A percentile compares a stretch with the other conserved stretches of the same genome.
Evolutionary conservation across 345 rosid genomes (phyloP).

Genomic region (Eucalyptus victrix): DNA sequence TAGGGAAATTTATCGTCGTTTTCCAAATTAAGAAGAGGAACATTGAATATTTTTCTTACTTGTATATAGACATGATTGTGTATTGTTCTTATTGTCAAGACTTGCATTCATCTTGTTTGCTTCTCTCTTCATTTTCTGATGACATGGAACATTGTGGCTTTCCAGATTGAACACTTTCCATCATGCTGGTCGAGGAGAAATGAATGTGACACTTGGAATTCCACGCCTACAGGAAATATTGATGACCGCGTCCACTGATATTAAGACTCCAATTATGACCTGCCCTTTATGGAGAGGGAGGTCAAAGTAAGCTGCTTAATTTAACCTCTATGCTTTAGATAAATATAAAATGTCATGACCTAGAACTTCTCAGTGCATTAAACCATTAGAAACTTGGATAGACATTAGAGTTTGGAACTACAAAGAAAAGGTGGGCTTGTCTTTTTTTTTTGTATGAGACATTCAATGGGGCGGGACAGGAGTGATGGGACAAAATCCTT

Average conservation of each 20-base stretch:
- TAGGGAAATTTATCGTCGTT: background rate
- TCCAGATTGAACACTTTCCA: slow-evolving; percentile 93
- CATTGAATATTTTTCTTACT: background rate
- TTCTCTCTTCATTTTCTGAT: background rate
- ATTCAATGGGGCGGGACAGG: background rate
- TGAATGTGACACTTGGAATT: slow-evolving; percentile 96
- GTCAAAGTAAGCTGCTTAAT: slow-evolving; percentile 40
- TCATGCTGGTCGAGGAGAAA: slow-evolving; percentile 99
- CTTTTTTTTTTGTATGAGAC: background rate
- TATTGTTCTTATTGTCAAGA: background rate
- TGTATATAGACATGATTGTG: background rate
- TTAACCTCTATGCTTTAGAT: background rate
- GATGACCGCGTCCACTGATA: slow-evolving; percentile 76
- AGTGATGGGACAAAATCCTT: background rate
- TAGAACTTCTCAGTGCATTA: background rate
- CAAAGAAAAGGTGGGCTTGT: background rate
- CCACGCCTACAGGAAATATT: slow-evolving; percentile 96
- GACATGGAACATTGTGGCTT: background rate
- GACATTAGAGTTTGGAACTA: background rate
- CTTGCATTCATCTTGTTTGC: background rate
- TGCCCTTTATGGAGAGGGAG: slow-evolving; percentile 68
- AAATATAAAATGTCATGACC: background rate
- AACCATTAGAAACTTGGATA: background rate
- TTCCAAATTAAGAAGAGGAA: background rate
- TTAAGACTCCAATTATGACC: slow-evolving; percentile 89